phyloP scores from a whole-genome alignment of 495 filamentous ascomycete genomes.

The Cercophora newfieldiana region DNA sequence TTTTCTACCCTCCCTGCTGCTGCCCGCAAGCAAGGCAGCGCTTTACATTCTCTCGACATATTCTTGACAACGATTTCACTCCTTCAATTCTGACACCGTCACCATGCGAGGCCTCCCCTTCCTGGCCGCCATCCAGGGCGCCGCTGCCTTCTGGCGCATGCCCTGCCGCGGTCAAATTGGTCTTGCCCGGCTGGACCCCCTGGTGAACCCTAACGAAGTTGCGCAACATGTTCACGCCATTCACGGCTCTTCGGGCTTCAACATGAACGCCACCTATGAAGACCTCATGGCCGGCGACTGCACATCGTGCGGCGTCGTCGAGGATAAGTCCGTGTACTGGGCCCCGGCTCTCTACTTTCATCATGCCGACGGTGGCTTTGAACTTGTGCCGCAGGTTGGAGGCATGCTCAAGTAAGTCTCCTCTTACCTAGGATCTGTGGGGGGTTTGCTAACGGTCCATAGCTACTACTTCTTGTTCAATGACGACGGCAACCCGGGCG shows the following conservation, averaged over 20 bases:
- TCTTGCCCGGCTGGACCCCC: slow-evolving; percentile 69
- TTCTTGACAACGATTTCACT: not conserved
- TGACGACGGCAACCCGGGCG: slow-evolving; percentile 47
- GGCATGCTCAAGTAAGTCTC: slow-evolving; percentile 60
- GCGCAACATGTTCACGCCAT: slow-evolving; percentile 74
- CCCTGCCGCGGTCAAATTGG: slow-evolving; percentile 69
- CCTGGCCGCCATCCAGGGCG: slow-evolving; percentile 33
- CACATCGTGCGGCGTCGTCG: slow-evolving; percentile 62
- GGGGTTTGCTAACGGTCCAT: not conserved
- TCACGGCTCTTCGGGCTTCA: slow-evolving; percentile 69
- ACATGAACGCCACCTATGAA: slow-evolving; percentile 43
- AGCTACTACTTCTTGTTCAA: slow-evolving; percentile 73
- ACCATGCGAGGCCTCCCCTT: slow-evolving; percentile 36
- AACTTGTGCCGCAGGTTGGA: slow-evolving; percentile 55
- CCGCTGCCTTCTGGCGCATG: slow-evolving; percentile 84
- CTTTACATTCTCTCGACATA: slow-evolving; percentile 6
- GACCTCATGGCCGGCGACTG: slow-evolving; percentile 56
- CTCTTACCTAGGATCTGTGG: not conserved
- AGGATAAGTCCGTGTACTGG: slow-evolving; percentile 74
- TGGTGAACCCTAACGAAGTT: slow-evolving; percentile 58
- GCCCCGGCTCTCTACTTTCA: slow-evolving; percentile 65
- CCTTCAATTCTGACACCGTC: not conserved
- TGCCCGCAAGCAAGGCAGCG: not conserved
- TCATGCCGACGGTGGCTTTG: slow-evolving; percentile 43
- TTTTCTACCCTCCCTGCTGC: not conserved